phyloP scores from a whole-genome alignment of 805 yeast genomes.

The Spathaspora hagerdaliae region DNA sequence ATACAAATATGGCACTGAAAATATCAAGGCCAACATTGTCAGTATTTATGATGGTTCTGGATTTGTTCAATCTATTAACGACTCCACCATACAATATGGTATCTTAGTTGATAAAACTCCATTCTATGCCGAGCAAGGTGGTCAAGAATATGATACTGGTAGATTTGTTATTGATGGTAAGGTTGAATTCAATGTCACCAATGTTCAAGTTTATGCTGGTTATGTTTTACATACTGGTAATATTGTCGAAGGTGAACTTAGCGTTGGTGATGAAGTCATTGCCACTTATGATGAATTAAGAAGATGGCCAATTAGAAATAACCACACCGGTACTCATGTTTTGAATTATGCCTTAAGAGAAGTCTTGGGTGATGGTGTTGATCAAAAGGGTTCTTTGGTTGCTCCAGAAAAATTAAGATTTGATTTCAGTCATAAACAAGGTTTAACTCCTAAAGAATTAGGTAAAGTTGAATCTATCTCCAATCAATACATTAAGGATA shows the following conservation, averaged over 20 bases:
- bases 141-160: constrained; percentile 97
- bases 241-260: constrained; percentile 69
- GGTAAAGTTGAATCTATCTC: constrained; percentile 71
- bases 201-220: constrained; percentile 91
- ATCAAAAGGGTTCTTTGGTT: constrained; percentile 95
- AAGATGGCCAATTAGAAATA: constrained; percentile 94
- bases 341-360: constrained; percentile 84
- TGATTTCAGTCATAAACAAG: constrained; percentile 93
- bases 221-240: constrained; percentile 93
- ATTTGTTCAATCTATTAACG: constrained; percentile 48
- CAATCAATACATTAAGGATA: constrained; percentile 66
- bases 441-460: constrained; percentile 66
- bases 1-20: constrained; percentile 69
- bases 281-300: constrained; percentile 90
- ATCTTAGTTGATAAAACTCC: constrained; percentile 84
- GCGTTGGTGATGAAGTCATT: constrained; percentile 66
- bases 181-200: constrained; percentile 83
- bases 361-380: constrained; percentile 82
- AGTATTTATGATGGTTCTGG: constrained; percentile 65
- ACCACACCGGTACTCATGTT: constrained; percentile 97
- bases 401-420: constrained; percentile 93
- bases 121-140: constrained; percentile 99
- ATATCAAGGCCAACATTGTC: constrained; percentile 63
- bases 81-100: constrained; percentile 56
- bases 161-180: constrained; percentile 82